Evolutionary conservation across 2,329 filamentous ascomycete genomes (phyloP).

Genomic region (Colletotrichum sp.): DNA sequence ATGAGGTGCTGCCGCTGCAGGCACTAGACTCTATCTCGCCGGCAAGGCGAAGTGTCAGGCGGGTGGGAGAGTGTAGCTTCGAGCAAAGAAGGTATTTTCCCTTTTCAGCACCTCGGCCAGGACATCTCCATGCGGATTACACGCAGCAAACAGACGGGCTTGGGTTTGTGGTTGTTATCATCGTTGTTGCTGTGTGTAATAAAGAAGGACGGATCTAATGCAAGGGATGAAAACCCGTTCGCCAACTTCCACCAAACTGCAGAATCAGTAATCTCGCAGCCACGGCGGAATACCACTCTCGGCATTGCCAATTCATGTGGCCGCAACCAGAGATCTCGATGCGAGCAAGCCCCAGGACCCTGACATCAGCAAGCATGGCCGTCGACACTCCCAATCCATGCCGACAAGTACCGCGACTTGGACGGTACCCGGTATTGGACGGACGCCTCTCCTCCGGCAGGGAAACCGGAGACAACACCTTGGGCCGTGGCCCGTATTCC

Average conservation of each 20-base stretch:
- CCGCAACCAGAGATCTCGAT: constrained; percentile 17
- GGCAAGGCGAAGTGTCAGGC: not conserved
- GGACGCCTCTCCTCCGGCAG: not conserved
- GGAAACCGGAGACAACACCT: constrained; percentile 1
- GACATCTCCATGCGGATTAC: not conserved
- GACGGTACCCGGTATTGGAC: not conserved
- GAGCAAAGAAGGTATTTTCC: not conserved
- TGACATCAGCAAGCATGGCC: constrained; percentile 16
- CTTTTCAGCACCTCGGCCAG: not conserved
- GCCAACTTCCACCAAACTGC: not conserved
- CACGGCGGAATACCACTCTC: not conserved
- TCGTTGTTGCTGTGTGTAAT: not conserved
- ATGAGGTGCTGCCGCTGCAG: not conserved
- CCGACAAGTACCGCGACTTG: constrained; percentile 13
- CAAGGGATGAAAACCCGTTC: not conserved
- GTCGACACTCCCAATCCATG: constrained; percentile 1
- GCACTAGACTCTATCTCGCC: not conserved
- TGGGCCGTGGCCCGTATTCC: constrained; percentile 11
- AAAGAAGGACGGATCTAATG: not conserved
- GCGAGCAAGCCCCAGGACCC: constrained; percentile 17
- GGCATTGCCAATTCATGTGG: not conserved
- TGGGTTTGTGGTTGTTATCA: not conserved
- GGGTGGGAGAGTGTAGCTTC: not conserved
- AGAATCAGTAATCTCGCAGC: not conserved
- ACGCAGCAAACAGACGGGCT: not conserved